These are phyloP conservation scores for Irpex lacteus DNA, from an alignment of 1,284 basidiomycete genomes.

Conservation along the genomic window DNA sequence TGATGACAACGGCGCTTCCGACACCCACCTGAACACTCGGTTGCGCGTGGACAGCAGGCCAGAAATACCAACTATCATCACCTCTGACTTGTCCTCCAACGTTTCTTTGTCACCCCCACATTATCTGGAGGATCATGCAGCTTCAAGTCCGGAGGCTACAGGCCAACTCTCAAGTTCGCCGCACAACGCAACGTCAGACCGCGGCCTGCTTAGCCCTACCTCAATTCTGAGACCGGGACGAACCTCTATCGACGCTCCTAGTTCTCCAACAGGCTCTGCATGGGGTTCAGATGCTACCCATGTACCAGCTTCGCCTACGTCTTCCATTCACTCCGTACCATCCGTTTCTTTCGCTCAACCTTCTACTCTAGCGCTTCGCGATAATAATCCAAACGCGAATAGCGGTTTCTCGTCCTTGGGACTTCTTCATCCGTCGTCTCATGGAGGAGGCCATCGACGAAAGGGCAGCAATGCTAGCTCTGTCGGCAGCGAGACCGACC, in stretches of 20 bases:
- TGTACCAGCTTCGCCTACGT: conserved; percentile 68
- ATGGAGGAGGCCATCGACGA: conserved; percentile 38
- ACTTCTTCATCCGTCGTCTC: conserved; percentile 44
- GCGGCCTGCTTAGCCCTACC: conserved; percentile 22
- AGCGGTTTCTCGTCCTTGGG: conserved; percentile 54
- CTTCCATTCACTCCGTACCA: conserved; percentile 53
- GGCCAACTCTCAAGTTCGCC: conserved; percentile 1
- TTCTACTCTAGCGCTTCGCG: conserved; percentile 59
- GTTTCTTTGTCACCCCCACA: neutral
- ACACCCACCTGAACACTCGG: neutral
- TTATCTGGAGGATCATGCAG: conserved; percentile 1
- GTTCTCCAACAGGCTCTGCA: conserved; percentile 12
- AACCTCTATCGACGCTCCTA: conserved; percentile 16
- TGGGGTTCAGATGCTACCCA: conserved; percentile 31
- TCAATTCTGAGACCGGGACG: conserved; percentile 19
- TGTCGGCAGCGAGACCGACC: conserved; percentile 34
- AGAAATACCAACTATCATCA: conserved; percentile 17
- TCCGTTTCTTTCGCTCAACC: conserved; percentile 48
- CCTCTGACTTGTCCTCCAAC: conserved; percentile 10
- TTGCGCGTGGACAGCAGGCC: conserved; percentile 6
- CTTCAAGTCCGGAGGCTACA: neutral
- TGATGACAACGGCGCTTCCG: conserved; percentile 5
- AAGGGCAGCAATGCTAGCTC: conserved; percentile 46
- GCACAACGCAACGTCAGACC: conserved; percentile 5
- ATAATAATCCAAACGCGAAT: conserved; percentile 66